Conservation (phyloP, 148 eudicot genomes). For the Rhododendron ovatum region DNA sequence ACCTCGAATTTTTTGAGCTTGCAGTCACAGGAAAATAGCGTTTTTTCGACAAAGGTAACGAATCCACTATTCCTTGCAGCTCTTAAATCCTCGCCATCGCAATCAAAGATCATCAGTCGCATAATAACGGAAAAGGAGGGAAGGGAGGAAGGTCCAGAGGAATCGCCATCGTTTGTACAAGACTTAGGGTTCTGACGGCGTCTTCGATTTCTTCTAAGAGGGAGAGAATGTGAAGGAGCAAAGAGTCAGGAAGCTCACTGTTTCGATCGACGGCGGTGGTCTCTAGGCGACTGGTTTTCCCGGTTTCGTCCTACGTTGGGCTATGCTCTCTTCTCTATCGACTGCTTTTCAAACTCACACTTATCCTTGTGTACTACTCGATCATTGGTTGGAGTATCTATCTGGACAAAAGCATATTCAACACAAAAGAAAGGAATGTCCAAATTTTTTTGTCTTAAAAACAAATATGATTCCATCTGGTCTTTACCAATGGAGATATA, state of each 20-base stretch:
- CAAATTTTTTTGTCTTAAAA: no score
- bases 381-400: no score
- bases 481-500: no score
- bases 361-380: no score
- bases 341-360: no score
- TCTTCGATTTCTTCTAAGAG: background rate
- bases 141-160: conserved; percentile 1
- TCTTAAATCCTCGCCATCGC: background rate
- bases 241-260: background rate
- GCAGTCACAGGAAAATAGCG: background rate
- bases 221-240: conserved; percentile 1
- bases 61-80: background rate
- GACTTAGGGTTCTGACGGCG: background rate
- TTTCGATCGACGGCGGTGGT: background rate
- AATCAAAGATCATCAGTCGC: background rate
- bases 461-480: no score
- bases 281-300: background rate
- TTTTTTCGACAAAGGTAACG: background rate
- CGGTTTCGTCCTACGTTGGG: no score
- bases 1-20: background rate
- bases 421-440: no score
- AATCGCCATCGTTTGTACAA: background rate
- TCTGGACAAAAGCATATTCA: no score
- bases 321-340: no score
- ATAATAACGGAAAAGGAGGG: background rate